These are phyloP conservation scores for Diaporthe sp. DNA, from an alignment of 2,329 filamentous ascomycete species.

Conservation along the genomic window DNA sequence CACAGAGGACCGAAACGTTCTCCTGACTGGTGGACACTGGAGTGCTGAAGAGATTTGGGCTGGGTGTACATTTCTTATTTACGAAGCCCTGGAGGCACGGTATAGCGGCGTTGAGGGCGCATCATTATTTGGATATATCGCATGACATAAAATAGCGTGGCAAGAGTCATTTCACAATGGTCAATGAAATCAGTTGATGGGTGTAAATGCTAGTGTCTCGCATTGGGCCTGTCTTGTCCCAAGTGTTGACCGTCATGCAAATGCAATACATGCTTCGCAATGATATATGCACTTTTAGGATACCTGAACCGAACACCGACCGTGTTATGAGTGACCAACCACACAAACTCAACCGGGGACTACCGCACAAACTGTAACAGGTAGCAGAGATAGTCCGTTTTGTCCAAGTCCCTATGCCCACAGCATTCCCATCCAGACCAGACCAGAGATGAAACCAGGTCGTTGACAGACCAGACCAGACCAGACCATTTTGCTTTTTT, in stretches of 20 bases:
- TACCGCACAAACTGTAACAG: background rate
- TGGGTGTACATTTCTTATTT: background rate
- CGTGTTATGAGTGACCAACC: slow-evolving; percentile 17
- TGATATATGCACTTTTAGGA: slow-evolving; percentile 33
- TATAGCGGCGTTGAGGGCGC: background rate
- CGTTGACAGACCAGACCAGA: slow-evolving; percentile 26
- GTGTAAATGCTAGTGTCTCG: slow-evolving; percentile 1
- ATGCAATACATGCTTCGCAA: slow-evolving; percentile 33
- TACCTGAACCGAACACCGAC: slow-evolving; percentile 29
- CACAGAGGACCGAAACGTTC: too few species aligned
- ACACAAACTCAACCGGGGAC: background rate
- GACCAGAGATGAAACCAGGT: slow-evolving; percentile 25
- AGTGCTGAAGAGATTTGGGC: background rate
- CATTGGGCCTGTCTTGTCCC: slow-evolving; percentile 16
- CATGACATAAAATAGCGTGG: background rate
- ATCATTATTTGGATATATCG: too few species aligned
- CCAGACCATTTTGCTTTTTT: slow-evolving; percentile 15
- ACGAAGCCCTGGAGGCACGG: background rate
- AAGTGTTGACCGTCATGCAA: slow-evolving; percentile 18
- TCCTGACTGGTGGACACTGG: too few species aligned
- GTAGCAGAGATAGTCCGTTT: background rate
- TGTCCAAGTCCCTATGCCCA: slow-evolving; percentile 30
- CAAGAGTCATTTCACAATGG: background rate
- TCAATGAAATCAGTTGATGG: background rate
- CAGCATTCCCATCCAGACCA: slow-evolving; percentile 21